phyloP scores from a whole-genome alignment of 2,329 filamentous ascomycete species.

The Exophiala lecanii-corni region DNA sequence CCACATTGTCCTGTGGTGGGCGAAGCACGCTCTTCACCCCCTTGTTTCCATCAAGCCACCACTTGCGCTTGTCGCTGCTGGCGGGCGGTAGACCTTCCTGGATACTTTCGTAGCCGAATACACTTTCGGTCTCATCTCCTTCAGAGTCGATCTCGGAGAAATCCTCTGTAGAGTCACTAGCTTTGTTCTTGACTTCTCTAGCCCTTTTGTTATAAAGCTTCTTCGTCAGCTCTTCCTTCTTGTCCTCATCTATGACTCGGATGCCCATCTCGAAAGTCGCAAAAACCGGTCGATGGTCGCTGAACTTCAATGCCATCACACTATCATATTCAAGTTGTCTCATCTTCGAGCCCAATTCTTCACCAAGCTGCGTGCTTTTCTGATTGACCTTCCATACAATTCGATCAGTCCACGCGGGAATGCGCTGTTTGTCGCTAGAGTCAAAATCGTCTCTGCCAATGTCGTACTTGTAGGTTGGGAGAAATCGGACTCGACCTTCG shows the following conservation, averaged over 20 bases:
- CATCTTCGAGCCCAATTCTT: constrained; percentile 61
- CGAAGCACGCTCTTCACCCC: constrained; percentile 69
- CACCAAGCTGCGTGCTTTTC: constrained; percentile 15
- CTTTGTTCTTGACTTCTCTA: constrained; percentile 58
- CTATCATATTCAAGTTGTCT: constrained; percentile 77
- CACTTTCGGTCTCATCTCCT: constrained; percentile 61
- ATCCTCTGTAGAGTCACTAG: constrained; percentile 55
- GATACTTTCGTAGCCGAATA: constrained; percentile 75
- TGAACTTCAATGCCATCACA: constrained; percentile 80
- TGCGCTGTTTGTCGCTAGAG: constrained; percentile 85
- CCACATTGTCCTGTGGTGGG: constrained; percentile 58
- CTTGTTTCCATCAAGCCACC: constrained; percentile 61
- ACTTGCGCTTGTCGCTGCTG: constrained; percentile 58
- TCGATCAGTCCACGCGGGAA: constrained; percentile 95
- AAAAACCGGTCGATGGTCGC: constrained; percentile 93
- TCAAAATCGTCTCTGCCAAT: constrained; percentile 85
- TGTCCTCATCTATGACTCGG: constrained; percentile 69
- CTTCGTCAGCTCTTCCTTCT: constrained; percentile 67
- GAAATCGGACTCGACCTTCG: constrained; percentile 80
- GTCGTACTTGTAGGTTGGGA: constrained; percentile 95
- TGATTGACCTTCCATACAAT: constrained; percentile 64
- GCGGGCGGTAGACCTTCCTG: constrained; percentile 68
- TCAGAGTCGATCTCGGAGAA: constrained; percentile 48
- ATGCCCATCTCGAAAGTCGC: constrained; percentile 82
- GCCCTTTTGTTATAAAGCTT: constrained; percentile 65